A percentile compares a stretch with the other conserved stretches of the same genome.
Evolutionary conservation across 306 rosid species (phyloP).

Genomic region (Alnus glutinosa): DNA sequence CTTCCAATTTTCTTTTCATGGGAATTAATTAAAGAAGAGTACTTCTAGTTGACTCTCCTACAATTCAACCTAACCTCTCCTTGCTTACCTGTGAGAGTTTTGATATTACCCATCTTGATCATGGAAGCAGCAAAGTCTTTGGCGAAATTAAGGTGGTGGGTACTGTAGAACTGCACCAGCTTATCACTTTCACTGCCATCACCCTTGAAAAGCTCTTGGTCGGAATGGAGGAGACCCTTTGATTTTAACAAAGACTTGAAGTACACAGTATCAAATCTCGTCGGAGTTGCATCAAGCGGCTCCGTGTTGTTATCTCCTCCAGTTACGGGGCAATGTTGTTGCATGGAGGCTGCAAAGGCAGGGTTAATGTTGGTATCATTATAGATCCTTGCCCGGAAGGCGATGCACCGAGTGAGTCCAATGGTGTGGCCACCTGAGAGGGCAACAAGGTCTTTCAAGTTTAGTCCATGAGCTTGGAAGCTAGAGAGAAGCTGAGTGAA

Average conservation of each 20-base stretch:
- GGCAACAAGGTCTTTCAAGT: constrained; percentile 32
- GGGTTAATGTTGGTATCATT: constrained; percentile 38
- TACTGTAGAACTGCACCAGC: constrained; percentile 25
- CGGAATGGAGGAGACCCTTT: constrained; percentile 43
- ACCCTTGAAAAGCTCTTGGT: constrained; percentile 39
- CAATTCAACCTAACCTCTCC: constrained; percentile 40
- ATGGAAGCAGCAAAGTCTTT: constrained; percentile 33
- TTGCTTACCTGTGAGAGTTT: constrained; percentile 33
- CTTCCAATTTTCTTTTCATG: not conserved
- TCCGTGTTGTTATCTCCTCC: constrained; percentile 23
- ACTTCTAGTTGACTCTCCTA: constrained; percentile 23
- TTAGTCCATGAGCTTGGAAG: constrained; percentile 40
- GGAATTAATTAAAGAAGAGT: not conserved
- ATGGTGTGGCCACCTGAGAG: constrained; percentile 41
- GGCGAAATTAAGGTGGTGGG: not conserved
- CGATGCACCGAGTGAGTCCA: constrained; percentile 30
- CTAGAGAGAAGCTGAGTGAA: constrained; percentile 36
- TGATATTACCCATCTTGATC: constrained; percentile 45
- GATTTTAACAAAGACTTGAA: constrained; percentile 25
- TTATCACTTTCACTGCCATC: constrained; percentile 24
- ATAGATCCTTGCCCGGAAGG: constrained; percentile 29
- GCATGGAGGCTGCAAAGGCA: constrained; percentile 22
- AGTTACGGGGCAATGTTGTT: constrained; percentile 20
- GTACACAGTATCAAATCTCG: constrained; percentile 25
- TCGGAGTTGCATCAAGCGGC: constrained; percentile 20